Conservation (phyloP, 257 asterid genomes). For the Cinchona pubescens region DNA sequence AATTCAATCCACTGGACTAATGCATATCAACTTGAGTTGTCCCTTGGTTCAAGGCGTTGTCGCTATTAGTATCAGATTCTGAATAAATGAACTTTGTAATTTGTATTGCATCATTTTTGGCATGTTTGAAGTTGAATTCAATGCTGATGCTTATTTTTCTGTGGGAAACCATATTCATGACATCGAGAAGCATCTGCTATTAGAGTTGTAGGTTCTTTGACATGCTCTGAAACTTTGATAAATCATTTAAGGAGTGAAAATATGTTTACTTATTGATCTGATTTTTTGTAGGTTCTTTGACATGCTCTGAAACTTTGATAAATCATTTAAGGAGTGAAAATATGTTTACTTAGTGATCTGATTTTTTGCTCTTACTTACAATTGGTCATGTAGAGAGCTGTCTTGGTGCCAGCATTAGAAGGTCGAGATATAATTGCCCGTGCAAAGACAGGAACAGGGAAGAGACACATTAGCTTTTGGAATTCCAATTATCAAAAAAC, state of each 20-base stretch:
- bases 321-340: background rate
- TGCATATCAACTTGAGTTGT: background rate
- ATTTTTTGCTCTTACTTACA: background rate
- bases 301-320: background rate
- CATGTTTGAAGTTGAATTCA: background rate
- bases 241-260: background rate
- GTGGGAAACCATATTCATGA: background rate
- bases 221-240: background rate
- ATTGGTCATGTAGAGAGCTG: constrained; percentile 67
- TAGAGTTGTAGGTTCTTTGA: background rate
- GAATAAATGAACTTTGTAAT: background rate
- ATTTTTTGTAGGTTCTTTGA: background rate
- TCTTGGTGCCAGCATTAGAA: constrained; percentile 78
- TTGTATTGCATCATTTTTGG: background rate
- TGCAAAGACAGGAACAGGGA: constrained; percentile 98
- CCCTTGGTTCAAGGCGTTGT: background rate
- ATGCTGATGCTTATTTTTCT: background rate
- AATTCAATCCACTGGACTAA: background rate
- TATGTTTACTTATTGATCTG: no score
- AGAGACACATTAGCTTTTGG: constrained; percentile 99
- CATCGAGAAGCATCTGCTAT: background rate
- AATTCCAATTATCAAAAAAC: constrained; percentile 79
- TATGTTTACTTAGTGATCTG: background rate
- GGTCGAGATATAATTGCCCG: constrained; percentile 95
- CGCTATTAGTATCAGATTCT: background rate